Evolutionary conservation across 305 asterid genomes (phyloP).

Genomic region (Solanum chacoense): DNA sequence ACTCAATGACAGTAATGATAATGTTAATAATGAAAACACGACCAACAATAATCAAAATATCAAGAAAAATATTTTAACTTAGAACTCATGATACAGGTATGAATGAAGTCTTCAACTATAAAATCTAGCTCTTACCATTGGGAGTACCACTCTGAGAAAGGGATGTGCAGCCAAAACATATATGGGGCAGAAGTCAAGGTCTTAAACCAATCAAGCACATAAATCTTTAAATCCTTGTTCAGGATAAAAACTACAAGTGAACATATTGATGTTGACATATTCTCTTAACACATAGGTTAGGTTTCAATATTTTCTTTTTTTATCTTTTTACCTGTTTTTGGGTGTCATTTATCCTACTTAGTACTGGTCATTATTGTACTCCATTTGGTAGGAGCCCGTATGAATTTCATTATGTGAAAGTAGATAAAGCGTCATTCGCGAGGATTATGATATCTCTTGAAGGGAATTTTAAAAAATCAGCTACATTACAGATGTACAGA

Average conservation of each 20-base stretch:
- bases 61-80: neutral
- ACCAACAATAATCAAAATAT: neutral
- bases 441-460: neutral
- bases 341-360: neutral
- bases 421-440: neutral
- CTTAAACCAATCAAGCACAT: neutral
- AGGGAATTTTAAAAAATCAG: neutral
- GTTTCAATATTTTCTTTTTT: neutral
- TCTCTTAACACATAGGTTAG: neutral
- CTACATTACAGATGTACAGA: neutral
- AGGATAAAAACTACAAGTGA: neutral
- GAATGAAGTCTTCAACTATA: neutral
- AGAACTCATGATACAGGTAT: neutral
- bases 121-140: neutral
- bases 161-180: neutral
- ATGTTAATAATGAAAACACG: neutral
- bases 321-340: neutral
- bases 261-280: neutral
- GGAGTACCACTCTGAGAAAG: neutral
- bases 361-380: neutral
- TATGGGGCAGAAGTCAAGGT: neutral
- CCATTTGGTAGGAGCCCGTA: neutral
- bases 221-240: neutral
- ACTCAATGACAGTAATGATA: neutral
- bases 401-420: neutral